A percentile compares a stretch with the other conserved stretches of the same genome.
These are phyloP conservation scores for Cephalotrichum gorgonifer DNA, from an alignment of 2,329 filamentous ascomycete species.

Conservation along the genomic window DNA sequence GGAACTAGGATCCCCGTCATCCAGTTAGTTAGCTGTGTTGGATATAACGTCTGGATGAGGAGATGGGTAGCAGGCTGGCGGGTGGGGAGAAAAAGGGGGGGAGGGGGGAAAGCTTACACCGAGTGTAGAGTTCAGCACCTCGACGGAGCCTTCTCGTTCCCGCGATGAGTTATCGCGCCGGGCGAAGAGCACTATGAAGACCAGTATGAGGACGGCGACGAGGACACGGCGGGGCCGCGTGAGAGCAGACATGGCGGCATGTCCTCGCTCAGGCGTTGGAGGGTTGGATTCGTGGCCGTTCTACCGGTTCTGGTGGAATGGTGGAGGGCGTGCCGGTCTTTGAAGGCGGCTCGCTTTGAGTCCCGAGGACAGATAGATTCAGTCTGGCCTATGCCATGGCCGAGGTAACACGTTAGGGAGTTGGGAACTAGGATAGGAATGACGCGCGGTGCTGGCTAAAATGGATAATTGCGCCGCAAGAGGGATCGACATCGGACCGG, in stretches of 20 bases:
- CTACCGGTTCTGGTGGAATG: no score
- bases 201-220: neutral
- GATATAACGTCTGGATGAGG: neutral
- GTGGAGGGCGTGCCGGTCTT: no score
- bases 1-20: slow-evolving; percentile 26
- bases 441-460: neutral
- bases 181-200: neutral
- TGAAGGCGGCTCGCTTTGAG: neutral
- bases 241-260: neutral
- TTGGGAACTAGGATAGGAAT: neutral
- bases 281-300: neutral
- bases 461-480: neutral
- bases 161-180: neutral
- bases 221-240: neutral
- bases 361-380: neutral
- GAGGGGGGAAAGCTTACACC: neutral
- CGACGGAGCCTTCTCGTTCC: neutral
- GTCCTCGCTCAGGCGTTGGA: neutral
- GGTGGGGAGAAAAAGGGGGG: neutral
- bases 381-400: no score
- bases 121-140: slow-evolving; percentile 3
- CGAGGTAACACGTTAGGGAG: no score
- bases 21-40: neutral
- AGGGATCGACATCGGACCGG: neutral
- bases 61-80: neutral